A percentile compares a stretch with the other conserved stretches of the same genome.
Evolutionary conservation across 139 green algal genomes (phyloP).

Genomic region (Raphidocelis subcapitata): DNA sequence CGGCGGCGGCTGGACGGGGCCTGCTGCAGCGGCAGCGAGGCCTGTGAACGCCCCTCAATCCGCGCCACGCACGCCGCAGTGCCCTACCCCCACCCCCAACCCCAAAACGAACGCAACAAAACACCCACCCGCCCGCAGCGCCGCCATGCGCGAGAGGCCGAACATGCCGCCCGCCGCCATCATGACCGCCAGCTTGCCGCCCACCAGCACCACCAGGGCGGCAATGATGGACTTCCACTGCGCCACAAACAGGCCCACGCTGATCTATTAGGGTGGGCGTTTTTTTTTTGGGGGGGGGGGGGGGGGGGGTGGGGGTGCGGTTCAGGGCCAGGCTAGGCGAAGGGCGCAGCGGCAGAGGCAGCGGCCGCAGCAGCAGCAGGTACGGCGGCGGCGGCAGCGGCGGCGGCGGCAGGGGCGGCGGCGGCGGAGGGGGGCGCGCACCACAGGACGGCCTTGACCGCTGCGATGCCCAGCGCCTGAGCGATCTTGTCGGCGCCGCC

Average conservation of each 20-base stretch:
- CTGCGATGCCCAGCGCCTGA: slow-evolving; percentile 83
- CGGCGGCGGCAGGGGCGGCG: too few relatives aligned
- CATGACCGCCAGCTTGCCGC: slow-evolving; percentile 82
- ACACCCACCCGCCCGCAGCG: slow-evolving; percentile 50
- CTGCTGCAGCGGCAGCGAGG: background rate
- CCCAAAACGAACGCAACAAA: slow-evolving; percentile 38
- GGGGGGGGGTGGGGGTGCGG: too few relatives aligned
- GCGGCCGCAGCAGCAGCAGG: too few relatives aligned
- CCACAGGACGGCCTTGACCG: slow-evolving; percentile 88
- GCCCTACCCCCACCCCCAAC: too few relatives aligned
- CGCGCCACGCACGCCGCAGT: too few relatives aligned
- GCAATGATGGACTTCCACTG: slow-evolving; percentile 69
- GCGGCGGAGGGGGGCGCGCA: too few relatives aligned
- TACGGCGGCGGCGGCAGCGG: too few relatives aligned
- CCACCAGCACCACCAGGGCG: slow-evolving; percentile 73
- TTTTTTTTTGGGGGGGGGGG: too few relatives aligned
- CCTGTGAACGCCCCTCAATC: background rate
- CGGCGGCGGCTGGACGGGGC: slow-evolving; percentile 1
- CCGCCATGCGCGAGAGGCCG: slow-evolving; percentile 73
- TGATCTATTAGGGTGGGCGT: slow-evolving; percentile 27
- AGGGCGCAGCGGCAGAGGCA: too few relatives aligned
- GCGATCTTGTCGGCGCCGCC: slow-evolving; percentile 73
- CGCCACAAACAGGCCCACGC: slow-evolving; percentile 36
- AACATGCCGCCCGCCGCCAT: slow-evolving; percentile 70
- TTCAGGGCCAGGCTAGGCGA: too few relatives aligned